Evolutionary conservation across 78 protist species (phyloP).

Genomic region (Dictyostelium brefeldianum): DNA sequence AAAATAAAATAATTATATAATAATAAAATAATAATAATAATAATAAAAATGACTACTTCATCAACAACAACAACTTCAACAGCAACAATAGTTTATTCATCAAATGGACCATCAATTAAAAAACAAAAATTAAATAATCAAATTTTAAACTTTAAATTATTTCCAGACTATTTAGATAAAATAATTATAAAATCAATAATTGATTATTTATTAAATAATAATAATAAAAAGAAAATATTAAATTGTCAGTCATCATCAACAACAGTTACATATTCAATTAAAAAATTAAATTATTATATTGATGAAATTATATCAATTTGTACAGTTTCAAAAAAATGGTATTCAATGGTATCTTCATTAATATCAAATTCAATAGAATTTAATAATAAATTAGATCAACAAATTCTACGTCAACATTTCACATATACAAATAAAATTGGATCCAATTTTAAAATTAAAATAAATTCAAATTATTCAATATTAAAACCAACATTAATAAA

Average conservation of each 20-base stretch:
- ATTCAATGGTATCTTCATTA: not conserved
- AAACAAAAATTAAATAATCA: not conserved
- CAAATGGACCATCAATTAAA: not conserved
- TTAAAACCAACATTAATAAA: too few species aligned
- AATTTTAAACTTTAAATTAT: not conserved
- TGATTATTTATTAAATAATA: not conserved
- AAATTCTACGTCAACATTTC: too few species aligned
- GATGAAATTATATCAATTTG: not conserved
- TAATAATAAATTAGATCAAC: too few species aligned
- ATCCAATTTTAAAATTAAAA: too few species aligned
- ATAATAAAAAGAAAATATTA: not conserved
- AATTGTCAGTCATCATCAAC: too few species aligned
- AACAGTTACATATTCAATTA: not conserved
- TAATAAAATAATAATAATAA: too few species aligned
- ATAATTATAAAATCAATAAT: not conserved
- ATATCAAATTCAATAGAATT: not conserved
- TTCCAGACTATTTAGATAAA: slow-evolving; percentile 1
- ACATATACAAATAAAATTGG: too few species aligned
- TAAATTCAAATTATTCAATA: too few species aligned
- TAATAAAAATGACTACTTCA: not conserved
- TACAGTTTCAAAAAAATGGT: not conserved
- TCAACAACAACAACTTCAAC: not conserved
- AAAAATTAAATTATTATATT: not conserved
- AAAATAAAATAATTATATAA: too few species aligned
- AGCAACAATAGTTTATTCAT: not conserved